Evolutionary conservation across 257 asterid species (phyloP), one percentile per base, ranked within the genome.

Genomic region (Haberlea rhodopensis): DNA sequence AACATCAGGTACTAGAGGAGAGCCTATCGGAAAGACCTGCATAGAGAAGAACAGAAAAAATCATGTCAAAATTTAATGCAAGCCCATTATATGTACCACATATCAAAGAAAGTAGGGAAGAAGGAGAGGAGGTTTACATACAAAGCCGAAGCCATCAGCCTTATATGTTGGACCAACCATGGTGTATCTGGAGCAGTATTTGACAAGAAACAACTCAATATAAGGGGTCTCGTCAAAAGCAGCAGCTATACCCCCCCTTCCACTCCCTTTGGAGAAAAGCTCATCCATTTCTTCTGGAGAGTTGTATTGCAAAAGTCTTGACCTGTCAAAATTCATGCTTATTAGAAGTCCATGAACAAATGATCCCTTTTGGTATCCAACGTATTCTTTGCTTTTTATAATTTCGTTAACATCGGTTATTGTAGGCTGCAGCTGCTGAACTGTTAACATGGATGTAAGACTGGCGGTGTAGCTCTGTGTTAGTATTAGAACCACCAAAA

Each of bases 91-190:
- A 8, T 20, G n/a, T 24, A 24, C 18, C 6, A 23, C 16, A 53
- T 21, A n/a, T 25, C 24, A 53, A 21, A 1, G 8, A 53, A 19
- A 7, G 57, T 4, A 28, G 10, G 21, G 57, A 25, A 53, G 18
- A 28, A 25, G 28, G 7, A 23, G 49, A 43, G 13, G 5, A 8
- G 27, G 19, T n/a, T n/a, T 16, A 53, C 89, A 13, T 75, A 85
- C 92, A 51, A 83, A 73, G 55, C 81, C 84, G 8, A 85, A 76
- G 18, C 94, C 87, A 43, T 79, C 73, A 0, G 85, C 73, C 75
- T 69, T 76, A 59, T 82, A 73, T 20, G 68, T 52, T 20, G 77
- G 80, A 18, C 64, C 84, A n/a, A 76, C 72, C 65, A 49, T 76
- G 58, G 71, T 76, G 76, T 85, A 80, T n/a, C 75, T 62, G 51